These are phyloP conservation scores for Fusarium sp. DNA, from an alignment of 2,329 filamentous ascomycete species.

Conservation along the genomic window DNA sequence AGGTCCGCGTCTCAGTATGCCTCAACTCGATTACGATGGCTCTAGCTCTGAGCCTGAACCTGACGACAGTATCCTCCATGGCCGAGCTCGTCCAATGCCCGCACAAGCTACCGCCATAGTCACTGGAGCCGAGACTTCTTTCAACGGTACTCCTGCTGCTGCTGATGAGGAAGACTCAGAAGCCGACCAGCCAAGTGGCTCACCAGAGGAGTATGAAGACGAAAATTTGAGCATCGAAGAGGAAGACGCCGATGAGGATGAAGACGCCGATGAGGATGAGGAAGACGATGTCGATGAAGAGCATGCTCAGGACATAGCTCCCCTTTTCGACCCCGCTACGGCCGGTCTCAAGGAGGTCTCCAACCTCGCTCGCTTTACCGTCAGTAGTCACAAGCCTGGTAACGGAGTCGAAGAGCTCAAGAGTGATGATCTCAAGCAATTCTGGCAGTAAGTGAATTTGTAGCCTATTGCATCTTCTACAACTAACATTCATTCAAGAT, in stretches of 20 bases:
- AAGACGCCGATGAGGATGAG: conserved; percentile 20
- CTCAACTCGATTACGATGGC: conserved; percentile 50
- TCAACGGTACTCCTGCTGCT: conserved; percentile 42
- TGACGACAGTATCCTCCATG: conserved; percentile 52
- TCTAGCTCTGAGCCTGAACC: conserved; percentile 50
- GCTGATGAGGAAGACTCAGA: conserved; percentile 25
- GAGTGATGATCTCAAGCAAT: conserved; percentile 76
- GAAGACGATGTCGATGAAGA: conserved; percentile 43
- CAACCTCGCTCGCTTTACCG: conserved; percentile 84
- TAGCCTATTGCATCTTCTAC: background rate
- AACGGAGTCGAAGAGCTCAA: conserved; percentile 82
- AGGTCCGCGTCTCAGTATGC: conserved; percentile 52
- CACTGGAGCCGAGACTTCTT: conserved; percentile 48
- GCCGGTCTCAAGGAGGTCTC: conserved; percentile 82
- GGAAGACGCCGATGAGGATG: conserved; percentile 49
- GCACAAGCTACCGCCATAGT: conserved; percentile 16
- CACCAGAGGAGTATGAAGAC: conserved; percentile 48
- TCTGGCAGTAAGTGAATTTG: conserved; percentile 76
- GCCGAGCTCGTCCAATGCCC: conserved; percentile 42
- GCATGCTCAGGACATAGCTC: conserved; percentile 37
- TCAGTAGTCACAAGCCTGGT: conserved; percentile 83
- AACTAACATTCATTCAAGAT: conserved; percentile 58
- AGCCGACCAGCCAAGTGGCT: conserved; percentile 35
- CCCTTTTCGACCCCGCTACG: conserved; percentile 64
- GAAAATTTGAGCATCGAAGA: conserved; percentile 48